phyloP scores from a whole-genome alignment of 2,329 filamentous ascomycete genomes.

The Xylaria arbuscula region DNA sequence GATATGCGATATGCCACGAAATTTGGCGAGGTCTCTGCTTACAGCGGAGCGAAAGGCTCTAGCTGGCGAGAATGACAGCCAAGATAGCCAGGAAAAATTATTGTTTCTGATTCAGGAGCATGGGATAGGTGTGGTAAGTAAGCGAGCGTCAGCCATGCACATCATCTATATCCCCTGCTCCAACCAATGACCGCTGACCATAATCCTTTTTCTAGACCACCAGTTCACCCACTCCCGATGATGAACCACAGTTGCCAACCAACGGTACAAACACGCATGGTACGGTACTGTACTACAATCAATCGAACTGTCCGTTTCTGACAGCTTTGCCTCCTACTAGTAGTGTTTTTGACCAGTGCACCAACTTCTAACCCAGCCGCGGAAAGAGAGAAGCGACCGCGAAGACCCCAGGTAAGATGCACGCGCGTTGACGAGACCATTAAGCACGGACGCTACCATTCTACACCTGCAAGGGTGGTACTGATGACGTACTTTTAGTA shows the following conservation, averaged over 20 bases:
- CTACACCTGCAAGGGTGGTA: slow-evolving; percentile 44
- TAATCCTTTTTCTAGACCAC: slow-evolving; percentile 36
- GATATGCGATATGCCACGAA: slow-evolving; percentile 43
- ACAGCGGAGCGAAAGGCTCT: slow-evolving; percentile 39
- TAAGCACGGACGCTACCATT: slow-evolving; percentile 27
- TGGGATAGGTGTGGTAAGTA: slow-evolving; percentile 49
- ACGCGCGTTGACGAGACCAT: slow-evolving; percentile 7
- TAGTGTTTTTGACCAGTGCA: slow-evolving; percentile 4
- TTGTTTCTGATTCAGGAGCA: slow-evolving; percentile 41
- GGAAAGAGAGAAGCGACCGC: not conserved
- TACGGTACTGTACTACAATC: too few relatives aligned
- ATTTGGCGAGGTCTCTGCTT: slow-evolving; percentile 35
- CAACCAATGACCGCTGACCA: slow-evolving; percentile 30
- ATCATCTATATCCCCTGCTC: slow-evolving; percentile 29
- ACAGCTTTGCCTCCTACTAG: not conserved
- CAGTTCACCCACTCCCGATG: slow-evolving; percentile 35
- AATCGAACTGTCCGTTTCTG: not conserved
- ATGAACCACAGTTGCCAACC: slow-evolving; percentile 25
- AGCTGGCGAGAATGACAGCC: slow-evolving; percentile 44
- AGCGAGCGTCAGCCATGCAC: slow-evolving; percentile 35
- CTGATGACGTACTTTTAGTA: slow-evolving; percentile 42
- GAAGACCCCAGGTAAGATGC: slow-evolving; percentile 32
- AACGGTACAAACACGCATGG: slow-evolving; percentile 12
- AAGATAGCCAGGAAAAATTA: slow-evolving; percentile 47
- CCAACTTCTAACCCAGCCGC: not conserved